Base-by-base conservation (phyloP, 1,284 basidiomycete species). In the Agroathelia rolfsii region DNA sequence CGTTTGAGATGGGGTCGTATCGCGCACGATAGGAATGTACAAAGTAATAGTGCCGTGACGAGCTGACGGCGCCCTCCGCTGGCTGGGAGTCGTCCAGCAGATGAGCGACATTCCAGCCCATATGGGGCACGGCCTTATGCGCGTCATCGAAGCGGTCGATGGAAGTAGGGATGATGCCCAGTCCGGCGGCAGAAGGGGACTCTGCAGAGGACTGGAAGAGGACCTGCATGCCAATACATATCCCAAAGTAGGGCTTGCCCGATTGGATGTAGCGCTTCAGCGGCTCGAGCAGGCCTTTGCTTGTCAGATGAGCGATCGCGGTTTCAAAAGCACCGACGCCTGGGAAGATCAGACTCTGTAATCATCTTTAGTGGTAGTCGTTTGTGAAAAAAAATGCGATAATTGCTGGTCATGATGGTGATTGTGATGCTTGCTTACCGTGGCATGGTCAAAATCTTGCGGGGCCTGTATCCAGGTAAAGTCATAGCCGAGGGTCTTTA, bases 191-290 rank as follows among this genome's bases (percentile, higher is more conserved):
- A 8, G 49, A 46, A 10, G 66, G 65, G 24, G 69, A 80, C 58
- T 96, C 92, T 37, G 74, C 61, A 5, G 93, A 97, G 5, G 80
- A 77, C 41, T 76, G 63, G 60, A 94, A 98, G 37, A 99, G 83
- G 36, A 93, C 76, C 57, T 96, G 92, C 79, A 96, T 83, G 48
- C 92, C 95, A 50, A 99, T 90, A 61, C 95, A 99, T 67, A 99
- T 98, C 26, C 89, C 89, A 58, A 92, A 89, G 62, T 95, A 98
- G 1, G 95, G 95, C 51, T 75, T 78, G 20, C 95, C 95, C 9
- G 87, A 89, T 13, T 63, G 61, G 46, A 98, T 82, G 60, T 97
- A 98, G 34, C 71, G 58, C 39, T 72, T 74, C 33, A 99, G 67
- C 21, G 89, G 90, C 44, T 86, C 74, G 20, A 83, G 67, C 38